Base-by-base conservation (phyloP, 208 protist species). In the Crithidia brevicula region DNA sequence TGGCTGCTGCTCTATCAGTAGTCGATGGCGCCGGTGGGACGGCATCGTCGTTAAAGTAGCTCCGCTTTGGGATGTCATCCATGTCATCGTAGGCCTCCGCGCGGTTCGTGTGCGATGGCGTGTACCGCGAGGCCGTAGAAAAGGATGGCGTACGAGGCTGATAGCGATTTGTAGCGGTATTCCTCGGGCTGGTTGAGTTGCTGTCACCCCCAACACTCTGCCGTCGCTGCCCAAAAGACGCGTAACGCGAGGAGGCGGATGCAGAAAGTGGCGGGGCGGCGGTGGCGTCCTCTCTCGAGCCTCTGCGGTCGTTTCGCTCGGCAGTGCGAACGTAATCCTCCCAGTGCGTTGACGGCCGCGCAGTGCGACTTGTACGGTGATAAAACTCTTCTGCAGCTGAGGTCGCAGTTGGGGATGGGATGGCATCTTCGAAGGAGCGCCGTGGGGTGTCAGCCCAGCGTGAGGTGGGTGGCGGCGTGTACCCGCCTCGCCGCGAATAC, bases 281-380 rank as follows among this genome's bases (percentile, higher is more conserved):
- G 34, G n/a, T n/a, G 23, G 11, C 4, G 43, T 20, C 58, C 5
- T 31, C 56, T 36, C 40, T 1, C 8, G 45, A 9, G 36, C 49
- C 51, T 18, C 20, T 31, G 6, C 63, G 49, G 33, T 33, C 57
- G 10, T 54, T 63, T 10, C 47, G 61, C 58, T 49, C 60, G 9
- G 79, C 68, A 1, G 60, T 71, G 23, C 67, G 71, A 2, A 82
- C 72, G 65, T 82, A 86, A 60, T 82, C 81, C 8, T 10, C 15
- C 81, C 81, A 86, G 33, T 54, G 46, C 15, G 76, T 86, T 18
- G 76, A 82, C 36, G 75, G 76, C 15, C 65, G 28, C 11, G 28
- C 53, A 8, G 57, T 13, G 8, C 10, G 10, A 40, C 36, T n/a
- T n/a, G n/a, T n/a, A n/a, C n/a, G n/a, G n/a, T n/a, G n/a, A n/a